A percentile compares a stretch with the other conserved stretches of the same genome.
Evolutionary conservation across 306 rosid genomes (phyloP).

Genomic region (Betula pendula): DNA sequence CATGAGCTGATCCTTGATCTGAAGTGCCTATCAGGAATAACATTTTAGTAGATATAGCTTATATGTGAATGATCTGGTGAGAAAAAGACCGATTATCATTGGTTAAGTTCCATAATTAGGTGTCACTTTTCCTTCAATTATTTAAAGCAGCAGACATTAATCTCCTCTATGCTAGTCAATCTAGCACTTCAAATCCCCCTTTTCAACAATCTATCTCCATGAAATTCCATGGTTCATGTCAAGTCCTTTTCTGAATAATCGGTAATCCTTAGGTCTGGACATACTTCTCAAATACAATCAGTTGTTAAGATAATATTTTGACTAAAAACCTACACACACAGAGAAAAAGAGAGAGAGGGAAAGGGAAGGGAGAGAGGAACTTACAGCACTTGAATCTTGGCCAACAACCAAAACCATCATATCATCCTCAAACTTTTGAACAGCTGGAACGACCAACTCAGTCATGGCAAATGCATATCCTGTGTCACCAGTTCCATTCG

Average conservation of each 20-base stretch:
- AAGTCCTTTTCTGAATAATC: background rate
- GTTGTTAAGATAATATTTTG: conserved; percentile 8
- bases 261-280: background rate
- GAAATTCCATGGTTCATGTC: background rate
- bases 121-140: background rate
- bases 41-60: background rate
- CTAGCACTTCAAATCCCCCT: background rate
- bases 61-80: background rate
- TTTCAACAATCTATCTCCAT: conserved; percentile 6
- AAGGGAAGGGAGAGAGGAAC: conserved; percentile 37
- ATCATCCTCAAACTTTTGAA: conserved; percentile 66
- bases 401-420: conserved; percentile 73
- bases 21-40: background rate
- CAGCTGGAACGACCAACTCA: conserved; percentile 65
- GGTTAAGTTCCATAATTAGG: background rate
- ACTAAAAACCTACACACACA: background rate
- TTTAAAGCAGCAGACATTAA: background rate
- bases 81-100: no score
- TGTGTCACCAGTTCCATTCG: conserved; percentile 80
- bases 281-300: background rate
- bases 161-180: background rate
- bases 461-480: conserved; percentile 68
- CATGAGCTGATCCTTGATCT: background rate
- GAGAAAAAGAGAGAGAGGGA: no score
- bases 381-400: conserved; percentile 91